Conservation (phyloP, 192 early-diverging fungal species). For the Coemansia sp. region DNA sequence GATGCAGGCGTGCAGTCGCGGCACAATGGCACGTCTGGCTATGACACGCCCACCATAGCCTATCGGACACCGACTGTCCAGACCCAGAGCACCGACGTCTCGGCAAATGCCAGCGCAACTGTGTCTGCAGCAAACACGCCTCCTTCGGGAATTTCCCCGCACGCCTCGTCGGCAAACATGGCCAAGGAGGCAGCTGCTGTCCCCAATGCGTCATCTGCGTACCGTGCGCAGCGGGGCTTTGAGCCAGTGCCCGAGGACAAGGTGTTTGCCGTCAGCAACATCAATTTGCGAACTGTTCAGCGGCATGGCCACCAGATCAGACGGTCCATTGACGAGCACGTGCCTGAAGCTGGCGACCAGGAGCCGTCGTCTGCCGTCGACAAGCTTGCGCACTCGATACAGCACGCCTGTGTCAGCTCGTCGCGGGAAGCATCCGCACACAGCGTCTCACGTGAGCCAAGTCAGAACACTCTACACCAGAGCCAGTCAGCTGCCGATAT, state of each 20-base stretch:
- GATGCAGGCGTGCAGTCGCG: conserved; percentile 17
- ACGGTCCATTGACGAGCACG: conserved; percentile 18
- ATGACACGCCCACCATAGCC: conserved; percentile 46
- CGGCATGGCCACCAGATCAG: conserved; percentile 32
- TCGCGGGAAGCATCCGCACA: conserved; percentile 33
- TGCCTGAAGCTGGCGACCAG: conserved; percentile 5
- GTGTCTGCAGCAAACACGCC: conserved; percentile 32
- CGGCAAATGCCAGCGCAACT: conserved; percentile 27
- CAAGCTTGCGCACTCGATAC: conserved; percentile 18
- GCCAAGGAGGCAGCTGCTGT: conserved; percentile 9
- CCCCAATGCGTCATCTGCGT: conserved; percentile 11
- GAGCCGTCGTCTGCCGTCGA: conserved; percentile 16
- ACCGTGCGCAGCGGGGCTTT: conserved; percentile 47
- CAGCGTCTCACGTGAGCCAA: conserved; percentile 45
- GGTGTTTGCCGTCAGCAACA: conserved; percentile 47
- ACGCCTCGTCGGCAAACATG: conserved; percentile 24
- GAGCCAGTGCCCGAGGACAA: conserved; percentile 45
- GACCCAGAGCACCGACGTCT: conserved; percentile 33
- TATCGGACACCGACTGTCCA: conserved; percentile 49
- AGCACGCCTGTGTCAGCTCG: conserved; percentile 16
- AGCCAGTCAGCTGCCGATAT: conserved; percentile 28
- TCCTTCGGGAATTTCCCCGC: conserved; percentile 25
- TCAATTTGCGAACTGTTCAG: conserved; percentile 42
- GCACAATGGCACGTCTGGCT: conserved; percentile 12
- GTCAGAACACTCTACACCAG: conserved; percentile 40